Evolutionary conservation across 257 asterid species (phyloP).

Genomic region (Solanum megistacrolobum): DNA sequence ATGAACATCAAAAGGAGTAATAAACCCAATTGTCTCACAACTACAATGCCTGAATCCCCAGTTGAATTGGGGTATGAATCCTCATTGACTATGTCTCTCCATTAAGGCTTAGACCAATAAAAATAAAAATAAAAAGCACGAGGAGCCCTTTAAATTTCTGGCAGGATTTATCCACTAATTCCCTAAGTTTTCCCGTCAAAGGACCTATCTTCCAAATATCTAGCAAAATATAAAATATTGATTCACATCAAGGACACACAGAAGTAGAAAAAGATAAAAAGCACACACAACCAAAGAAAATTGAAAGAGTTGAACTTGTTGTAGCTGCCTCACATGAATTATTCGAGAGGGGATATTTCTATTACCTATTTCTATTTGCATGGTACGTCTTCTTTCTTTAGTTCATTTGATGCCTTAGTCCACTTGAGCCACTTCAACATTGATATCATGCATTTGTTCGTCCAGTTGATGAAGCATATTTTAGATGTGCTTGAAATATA

Average conservation of each 20-base stretch:
- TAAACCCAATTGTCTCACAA: constrained; percentile 3
- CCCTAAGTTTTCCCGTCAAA: background rate
- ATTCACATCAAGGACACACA: background rate
- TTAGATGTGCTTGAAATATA: background rate
- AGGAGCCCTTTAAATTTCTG: background rate
- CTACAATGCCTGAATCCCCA: background rate
- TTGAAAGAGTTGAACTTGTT: background rate
- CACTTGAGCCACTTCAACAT: background rate
- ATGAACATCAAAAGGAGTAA: background rate
- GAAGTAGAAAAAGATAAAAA: background rate
- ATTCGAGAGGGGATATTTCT: background rate
- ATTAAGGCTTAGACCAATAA: background rate
- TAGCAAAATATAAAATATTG: background rate
- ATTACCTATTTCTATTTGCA: background rate
- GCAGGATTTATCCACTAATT: background rate
- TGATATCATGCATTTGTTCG: background rate
- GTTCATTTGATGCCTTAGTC: background rate
- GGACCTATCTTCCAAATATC: background rate
- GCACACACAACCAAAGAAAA: background rate
- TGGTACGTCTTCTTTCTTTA: background rate
- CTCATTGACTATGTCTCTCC: background rate
- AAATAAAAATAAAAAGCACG: background rate
- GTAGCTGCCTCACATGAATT: background rate
- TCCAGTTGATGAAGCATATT: background rate
- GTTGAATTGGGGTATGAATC: background rate